Percentiles rank a stretch among this genome's conserved stretches.
Evolutionary conservation across 495 filamentous ascomycete species (phyloP).

Genomic region (Tuber aestivum): DNA sequence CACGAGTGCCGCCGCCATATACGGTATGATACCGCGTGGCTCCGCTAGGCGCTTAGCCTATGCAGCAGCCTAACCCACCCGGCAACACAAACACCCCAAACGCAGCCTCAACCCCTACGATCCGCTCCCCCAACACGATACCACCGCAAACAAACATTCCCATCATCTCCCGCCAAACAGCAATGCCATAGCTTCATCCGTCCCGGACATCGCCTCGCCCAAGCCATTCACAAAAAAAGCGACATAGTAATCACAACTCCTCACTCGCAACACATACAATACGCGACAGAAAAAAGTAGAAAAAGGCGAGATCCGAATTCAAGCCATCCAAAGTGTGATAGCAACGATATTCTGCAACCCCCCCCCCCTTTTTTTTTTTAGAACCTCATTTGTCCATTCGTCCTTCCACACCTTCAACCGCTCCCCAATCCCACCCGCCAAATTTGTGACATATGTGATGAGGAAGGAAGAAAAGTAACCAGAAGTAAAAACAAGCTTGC

Average conservation of each 20-base stretch:
- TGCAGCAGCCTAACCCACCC: background rate
- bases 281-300: background rate
- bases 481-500: background rate
- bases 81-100: background rate
- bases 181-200: background rate
- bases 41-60: background rate
- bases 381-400: background rate
- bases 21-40: background rate
- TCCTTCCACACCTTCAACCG: background rate
- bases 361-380: background rate
- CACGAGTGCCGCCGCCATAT: background rate
- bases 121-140: background rate
- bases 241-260: background rate
- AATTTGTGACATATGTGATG: background rate
- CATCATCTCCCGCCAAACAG: background rate
- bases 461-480: background rate
- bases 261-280: background rate
- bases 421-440: background rate
- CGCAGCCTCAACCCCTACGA: background rate
- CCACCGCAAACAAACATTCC: no score
- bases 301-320: background rate
- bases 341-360: background rate
- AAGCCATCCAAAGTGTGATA: background rate
- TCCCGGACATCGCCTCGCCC: no score
- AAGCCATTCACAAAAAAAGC: background rate